Base-by-base conservation (phyloP, 139 green algal species). In the Volvox africanus region DNA sequence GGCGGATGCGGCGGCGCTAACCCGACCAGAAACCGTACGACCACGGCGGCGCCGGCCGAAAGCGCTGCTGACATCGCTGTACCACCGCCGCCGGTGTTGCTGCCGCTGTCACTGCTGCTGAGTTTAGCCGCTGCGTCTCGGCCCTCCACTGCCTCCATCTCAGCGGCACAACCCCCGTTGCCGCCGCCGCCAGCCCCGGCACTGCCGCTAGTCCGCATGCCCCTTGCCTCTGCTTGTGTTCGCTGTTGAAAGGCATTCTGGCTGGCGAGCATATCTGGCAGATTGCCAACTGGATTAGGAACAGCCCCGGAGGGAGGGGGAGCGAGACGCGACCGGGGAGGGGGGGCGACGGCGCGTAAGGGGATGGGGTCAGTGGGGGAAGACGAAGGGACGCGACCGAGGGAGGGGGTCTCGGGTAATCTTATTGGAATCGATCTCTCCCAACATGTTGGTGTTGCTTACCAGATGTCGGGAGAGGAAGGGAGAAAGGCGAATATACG, bases 171-270 rank as follows among this genome's bases (percentile, higher is more conserved):
- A 14, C 37, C 2, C 1, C 44, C 44, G 33, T 26, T 11, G 33
- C 36, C 11, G 77, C 33, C 44, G 20, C 62, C 62, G 17, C 62
- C 62, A 19, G 17, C 62, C 19, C 62, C 62, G 17, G 5, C 32
- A 5, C 77, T 1, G 24, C 24, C 77, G 61, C 24, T 55, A 1
- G 28, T 55, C 80, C 80, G 6, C 9, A 73, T 2, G 61, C 61
- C 30, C 1, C 82, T 61, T 24, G 65, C 65, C 82, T 88, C 82
- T 24, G 82, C 82, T 36, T 50, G 65, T 1, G 82, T 67, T 0
- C 82, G 82, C 82, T 88, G 82, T 35, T 80, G 44, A 67, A 80
- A 30, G 82, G 82, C 82, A 14, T 16, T 21, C 82, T 88, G 82
- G 35, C 65, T 88, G 65, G 82, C 65, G 24, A 88, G 67, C 65